Evolutionary conservation across 2,329 filamentous ascomycete genomes (phyloP), one percentile per base, ranked within the genome.

Genomic region (Phialophora macrospora): DNA sequence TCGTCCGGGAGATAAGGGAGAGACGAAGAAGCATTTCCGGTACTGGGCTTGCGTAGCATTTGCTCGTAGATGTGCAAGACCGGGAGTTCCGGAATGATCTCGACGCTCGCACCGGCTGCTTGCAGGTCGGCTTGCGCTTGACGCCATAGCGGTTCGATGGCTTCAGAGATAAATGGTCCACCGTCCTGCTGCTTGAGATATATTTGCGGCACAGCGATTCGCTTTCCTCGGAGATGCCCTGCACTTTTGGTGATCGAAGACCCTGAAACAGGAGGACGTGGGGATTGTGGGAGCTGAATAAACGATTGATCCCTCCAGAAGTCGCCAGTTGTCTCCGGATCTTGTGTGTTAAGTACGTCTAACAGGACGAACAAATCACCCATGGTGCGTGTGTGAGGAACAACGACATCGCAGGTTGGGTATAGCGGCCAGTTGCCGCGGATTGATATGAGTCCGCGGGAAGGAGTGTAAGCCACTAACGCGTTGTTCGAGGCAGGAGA

Each of bases 401-500:
- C 82, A 0, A 85, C 73, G 0, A 83, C 81, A 72, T 87, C 85
- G 67, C 84, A 86, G 0, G 82, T 85, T 0, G 83, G 80, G 68
- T 84, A 87, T 1, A 87, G 73, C 2, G 85, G 84, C 80, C 83
- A 86, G 5, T 82, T 74, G 0, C 85, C 85, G 1, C 84, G 77
- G 8, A 81, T 79, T 1, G 83, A 81, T 17, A 88, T 75, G 0
- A 83, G 66, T 0, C 83, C 83, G 46, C 82, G 78, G 0, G 83
- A 86, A 0, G 85, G 84, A 0, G 85, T 84, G 62, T 87, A 87
- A 0, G 80, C 84, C 0, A 87, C 78, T 2, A 87, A 73, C 0
- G 78, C 82, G 70, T 87, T 87, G 67, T 87, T 87, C 0, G 81
- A 84, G 0, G 84, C 84, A 0, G 85, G 85, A 2, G 82, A 82